Conservation (phyloP, 129 eudicot species). For the Rutidosis leptorrhynchoides region DNA sequence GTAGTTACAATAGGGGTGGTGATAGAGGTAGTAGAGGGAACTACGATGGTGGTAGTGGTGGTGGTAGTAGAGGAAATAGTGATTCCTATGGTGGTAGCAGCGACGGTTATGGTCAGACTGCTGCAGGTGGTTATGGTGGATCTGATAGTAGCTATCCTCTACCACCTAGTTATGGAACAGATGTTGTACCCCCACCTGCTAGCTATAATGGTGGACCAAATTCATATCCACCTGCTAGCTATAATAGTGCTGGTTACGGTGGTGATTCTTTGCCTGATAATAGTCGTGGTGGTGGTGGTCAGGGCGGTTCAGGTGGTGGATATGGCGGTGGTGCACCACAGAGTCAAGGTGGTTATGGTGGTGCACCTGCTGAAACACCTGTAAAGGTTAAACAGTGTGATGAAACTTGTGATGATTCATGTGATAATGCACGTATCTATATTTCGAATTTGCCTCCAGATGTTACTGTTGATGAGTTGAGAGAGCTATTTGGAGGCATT, state of each 20-base stretch:
- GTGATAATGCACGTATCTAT: conserved; percentile 88
- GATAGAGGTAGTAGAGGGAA: conserved; percentile 53
- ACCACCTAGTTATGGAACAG: conserved; percentile 65
- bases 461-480: conserved; percentile 78
- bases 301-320: conserved; percentile 73
- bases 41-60: conserved; percentile 46
- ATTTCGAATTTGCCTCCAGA: conserved; percentile 93
- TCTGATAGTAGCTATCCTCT: conserved; percentile 62
- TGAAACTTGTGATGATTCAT: conserved; percentile 82
- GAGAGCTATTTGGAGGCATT: conserved; percentile 88
- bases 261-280: conserved; percentile 57
- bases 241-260: conserved; percentile 62
- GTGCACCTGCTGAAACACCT: conserved; percentile 54
- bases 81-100: conserved; percentile 73
- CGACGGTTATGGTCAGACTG: conserved; percentile 61
- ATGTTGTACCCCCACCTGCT: conserved; percentile 88
- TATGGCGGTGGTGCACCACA: conserved; percentile 55
- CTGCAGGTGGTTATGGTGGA: conserved; percentile 60
- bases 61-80: conserved; percentile 52
- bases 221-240: conserved; percentile 91
- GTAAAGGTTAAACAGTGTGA: conserved; percentile 89
- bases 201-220: conserved; percentile 85
- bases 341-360: conserved; percentile 46
- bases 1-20: conserved; percentile 50
- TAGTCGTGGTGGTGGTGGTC: conserved; percentile 50